A percentile compares a stretch with the other conserved stretches of the same genome.
Conservation (phyloP, 78 protist species). For the Cavenderia fasciculata region DNA sequence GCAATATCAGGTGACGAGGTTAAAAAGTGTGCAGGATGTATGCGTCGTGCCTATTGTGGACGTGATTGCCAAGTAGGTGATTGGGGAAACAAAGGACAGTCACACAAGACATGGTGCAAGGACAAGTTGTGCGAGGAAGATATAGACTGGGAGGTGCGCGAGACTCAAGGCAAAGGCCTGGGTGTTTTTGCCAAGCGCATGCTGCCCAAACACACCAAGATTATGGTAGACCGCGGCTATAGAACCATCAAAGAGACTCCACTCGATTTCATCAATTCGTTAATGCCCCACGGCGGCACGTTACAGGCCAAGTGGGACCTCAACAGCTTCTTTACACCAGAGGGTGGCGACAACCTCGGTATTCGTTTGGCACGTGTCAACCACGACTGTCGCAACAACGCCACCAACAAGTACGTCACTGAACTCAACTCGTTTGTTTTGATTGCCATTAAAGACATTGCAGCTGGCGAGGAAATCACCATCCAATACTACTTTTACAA, state of each 20-base stretch:
- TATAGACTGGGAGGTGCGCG: slow-evolving; percentile 31
- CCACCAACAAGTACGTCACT: slow-evolving; percentile 16
- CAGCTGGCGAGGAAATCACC: slow-evolving; percentile 16
- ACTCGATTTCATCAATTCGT: not conserved
- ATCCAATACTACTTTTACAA: slow-evolving; percentile 53
- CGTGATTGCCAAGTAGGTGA: slow-evolving; percentile 37
- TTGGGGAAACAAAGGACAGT: slow-evolving; percentile 14
- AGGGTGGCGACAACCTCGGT: slow-evolving; percentile 39
- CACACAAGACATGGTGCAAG: slow-evolving; percentile 32
- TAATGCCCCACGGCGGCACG: slow-evolving; percentile 20
- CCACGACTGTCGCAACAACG: slow-evolving; percentile 49
- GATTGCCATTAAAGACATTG: slow-evolving; percentile 24
- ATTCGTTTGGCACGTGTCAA: slow-evolving; percentile 46
- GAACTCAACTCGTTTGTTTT: slow-evolving; percentile 23
- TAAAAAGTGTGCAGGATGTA: slow-evolving; percentile 40
- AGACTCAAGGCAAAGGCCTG: slow-evolving; percentile 10
- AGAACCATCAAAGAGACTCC: slow-evolving; percentile 23
- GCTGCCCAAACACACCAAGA: slow-evolving; percentile 26
- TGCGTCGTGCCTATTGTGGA: slow-evolving; percentile 9
- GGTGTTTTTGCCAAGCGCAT: slow-evolving; percentile 37
- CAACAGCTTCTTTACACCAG: slow-evolving; percentile 25
- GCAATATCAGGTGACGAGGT: slow-evolving; percentile 1
- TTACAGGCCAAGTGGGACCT: slow-evolving; percentile 37
- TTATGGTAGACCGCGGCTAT: slow-evolving; percentile 36
- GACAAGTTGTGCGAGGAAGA: slow-evolving; percentile 32